phyloP scores from a whole-genome alignment of 805 yeast genomes.

The Lipomyces yamadae region DNA sequence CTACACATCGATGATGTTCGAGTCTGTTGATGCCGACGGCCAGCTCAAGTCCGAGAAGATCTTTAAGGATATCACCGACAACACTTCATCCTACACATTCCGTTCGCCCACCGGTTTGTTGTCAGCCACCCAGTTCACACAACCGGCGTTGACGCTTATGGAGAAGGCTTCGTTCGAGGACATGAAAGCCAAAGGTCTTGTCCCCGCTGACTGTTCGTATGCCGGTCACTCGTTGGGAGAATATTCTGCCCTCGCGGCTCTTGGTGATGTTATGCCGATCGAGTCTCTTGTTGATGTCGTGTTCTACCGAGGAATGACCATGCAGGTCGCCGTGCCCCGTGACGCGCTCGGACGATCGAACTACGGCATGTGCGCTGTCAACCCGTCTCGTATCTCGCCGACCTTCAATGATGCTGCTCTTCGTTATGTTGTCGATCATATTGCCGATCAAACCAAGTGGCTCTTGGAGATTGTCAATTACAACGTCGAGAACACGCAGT shows the following conservation, averaged over 20 bases:
- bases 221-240: conserved; percentile 99
- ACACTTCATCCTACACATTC: conserved; percentile 84
- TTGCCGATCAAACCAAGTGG: conserved; percentile 85
- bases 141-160: conserved; percentile 98
- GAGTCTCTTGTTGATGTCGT: conserved; percentile 56
- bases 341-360: conserved; percentile 94
- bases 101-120: conserved; percentile 91
- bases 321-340: conserved; percentile 99
- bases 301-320: conserved; percentile 99
- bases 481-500: conserved; percentile 97
- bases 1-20: conserved; percentile 96
- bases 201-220: conserved; percentile 89
- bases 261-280: conserved; percentile 98
- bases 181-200: conserved; percentile 92
- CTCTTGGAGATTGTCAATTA: conserved; percentile 96
- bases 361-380: conserved; percentile 98
- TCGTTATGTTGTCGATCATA: conserved; percentile 90
- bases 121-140: conserved; percentile 98
- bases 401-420: conserved; percentile 93
- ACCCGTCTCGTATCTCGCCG: conserved; percentile 88
- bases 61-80: conserved; percentile 85
- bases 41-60: conserved; percentile 87
- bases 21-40: conserved; percentile 86
- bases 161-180: conserved; percentile 99
- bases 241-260: conserved; percentile 94